phyloP scores from a whole-genome alignment of 352 stramenopile species.

The Globisporangium viniferum region DNA sequence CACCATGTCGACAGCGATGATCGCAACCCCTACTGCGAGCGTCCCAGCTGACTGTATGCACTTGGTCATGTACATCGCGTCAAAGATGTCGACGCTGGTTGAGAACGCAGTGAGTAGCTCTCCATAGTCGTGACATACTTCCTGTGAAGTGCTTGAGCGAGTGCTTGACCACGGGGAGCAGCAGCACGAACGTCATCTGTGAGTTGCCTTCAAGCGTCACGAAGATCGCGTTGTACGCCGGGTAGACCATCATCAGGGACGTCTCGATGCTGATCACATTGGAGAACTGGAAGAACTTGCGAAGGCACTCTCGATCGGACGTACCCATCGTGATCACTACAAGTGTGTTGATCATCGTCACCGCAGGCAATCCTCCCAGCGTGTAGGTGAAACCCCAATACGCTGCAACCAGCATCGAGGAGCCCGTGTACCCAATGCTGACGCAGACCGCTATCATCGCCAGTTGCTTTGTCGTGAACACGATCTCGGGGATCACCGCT shows the following conservation, averaged over 20 bases:
- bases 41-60: conserved; percentile 20
- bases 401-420: background rate
- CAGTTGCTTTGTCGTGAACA: background rate
- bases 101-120: background rate
- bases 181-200: conserved; percentile 9
- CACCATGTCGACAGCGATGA: conserved; percentile 4
- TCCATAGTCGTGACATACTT: background rate
- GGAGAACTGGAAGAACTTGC: background rate
- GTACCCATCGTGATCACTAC: background rate
- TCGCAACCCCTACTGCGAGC: conserved; percentile 17
- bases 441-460: background rate
- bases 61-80: conserved; percentile 19
- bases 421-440: background rate
- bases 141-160: conserved; percentile 1
- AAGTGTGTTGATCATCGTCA: background rate
- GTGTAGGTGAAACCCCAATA: conserved; percentile 10
- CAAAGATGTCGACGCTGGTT: conserved; percentile 11
- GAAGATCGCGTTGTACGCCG: conserved; percentile 12
- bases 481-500: background rate
- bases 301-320: background rate
- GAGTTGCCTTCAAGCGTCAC: background rate
- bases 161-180: conserved; percentile 8
- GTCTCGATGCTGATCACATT: background rate
- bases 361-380: background rate
- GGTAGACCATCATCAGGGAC: conserved; percentile 4